Conservation (phyloP, 2,329 filamentous ascomycete species). For the Alternaria gansuensis region DNA sequence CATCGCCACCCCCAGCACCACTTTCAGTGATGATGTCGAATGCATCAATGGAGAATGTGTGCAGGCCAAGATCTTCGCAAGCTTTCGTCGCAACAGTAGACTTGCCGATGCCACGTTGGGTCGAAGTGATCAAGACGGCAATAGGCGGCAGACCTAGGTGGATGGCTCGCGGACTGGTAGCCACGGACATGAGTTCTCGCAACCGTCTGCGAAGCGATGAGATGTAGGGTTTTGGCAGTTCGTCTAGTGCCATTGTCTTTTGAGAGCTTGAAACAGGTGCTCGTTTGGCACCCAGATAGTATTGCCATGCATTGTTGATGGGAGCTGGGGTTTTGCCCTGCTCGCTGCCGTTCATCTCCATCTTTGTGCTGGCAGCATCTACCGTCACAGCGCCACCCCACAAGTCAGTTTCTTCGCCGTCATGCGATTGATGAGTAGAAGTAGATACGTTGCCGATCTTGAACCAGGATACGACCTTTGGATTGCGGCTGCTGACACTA, state of each 20-base stretch:
- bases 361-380: constrained; percentile 84
- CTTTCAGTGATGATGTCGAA: constrained; percentile 96
- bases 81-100: constrained; percentile 78
- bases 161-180: constrained; percentile 86
- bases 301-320: constrained; percentile 82
- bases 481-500: constrained; percentile 25
- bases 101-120: constrained; percentile 93
- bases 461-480: constrained; percentile 81
- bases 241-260: constrained; percentile 61
- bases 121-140: constrained; percentile 87
- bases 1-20: constrained; percentile 83
- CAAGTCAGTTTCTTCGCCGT: constrained; percentile 71
- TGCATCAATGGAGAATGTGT: constrained; percentile 87
- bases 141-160: constrained; percentile 87
- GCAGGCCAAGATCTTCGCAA: constrained; percentile 87
- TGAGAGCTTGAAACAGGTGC: constrained; percentile 66
- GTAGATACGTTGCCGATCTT: constrained; percentile 73
- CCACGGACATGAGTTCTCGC: constrained; percentile 84
- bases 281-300: constrained; percentile 82
- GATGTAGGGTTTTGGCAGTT: constrained; percentile 55
- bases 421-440: constrained; percentile 60
- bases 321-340: constrained; percentile 81
- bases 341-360: constrained; percentile 90
- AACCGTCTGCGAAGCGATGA: constrained; percentile 68
- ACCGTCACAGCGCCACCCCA: constrained; percentile 91